Percentiles rank a stretch among this genome's conserved stretches.
These are phyloP conservation scores for Cucumis hystrix DNA, from an alignment of 306 rosid species.

Conservation along the genomic window DNA sequence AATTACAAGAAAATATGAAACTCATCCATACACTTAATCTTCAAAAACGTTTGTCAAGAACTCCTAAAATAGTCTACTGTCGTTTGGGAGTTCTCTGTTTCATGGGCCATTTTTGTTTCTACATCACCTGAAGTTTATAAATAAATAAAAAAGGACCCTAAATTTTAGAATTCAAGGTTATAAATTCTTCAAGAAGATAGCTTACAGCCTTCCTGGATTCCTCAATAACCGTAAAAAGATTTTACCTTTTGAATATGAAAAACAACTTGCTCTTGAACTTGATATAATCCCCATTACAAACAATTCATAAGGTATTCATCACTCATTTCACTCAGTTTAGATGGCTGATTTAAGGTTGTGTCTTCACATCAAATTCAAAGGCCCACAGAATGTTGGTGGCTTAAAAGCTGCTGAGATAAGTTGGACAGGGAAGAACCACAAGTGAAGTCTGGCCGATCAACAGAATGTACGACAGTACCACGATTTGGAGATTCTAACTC, in stretches of 20 bases:
- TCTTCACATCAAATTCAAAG: neutral
- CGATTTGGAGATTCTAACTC: constrained; percentile 73
- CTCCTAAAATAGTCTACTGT: too few relatives aligned
- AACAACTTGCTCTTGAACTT: neutral
- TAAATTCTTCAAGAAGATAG: neutral
- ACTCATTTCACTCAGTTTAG: neutral
- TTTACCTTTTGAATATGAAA: neutral
- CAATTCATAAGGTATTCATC: neutral
- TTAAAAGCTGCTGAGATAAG: constrained; percentile 1
- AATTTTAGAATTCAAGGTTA: neutral
- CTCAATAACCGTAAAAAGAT: neutral
- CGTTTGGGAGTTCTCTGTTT: too few relatives aligned
- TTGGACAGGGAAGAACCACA: constrained; percentile 24
- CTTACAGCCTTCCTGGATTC: neutral
- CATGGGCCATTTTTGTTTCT: neutral
- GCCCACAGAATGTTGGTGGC: neutral
- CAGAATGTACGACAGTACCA: constrained; percentile 35
- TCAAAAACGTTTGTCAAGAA: too few relatives aligned
- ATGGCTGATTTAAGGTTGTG: neutral
- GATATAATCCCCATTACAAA: neutral
- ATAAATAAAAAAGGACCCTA: neutral
- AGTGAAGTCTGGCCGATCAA: constrained; percentile 50
- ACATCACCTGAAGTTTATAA: neutral
- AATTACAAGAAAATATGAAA: too few relatives aligned
- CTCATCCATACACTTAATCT: too few relatives aligned